Evolutionary conservation across 495 filamentous ascomycete species (phyloP), one percentile per base, ranked within the genome.

Genomic region (Hyaloscypha variabilis): DNA sequence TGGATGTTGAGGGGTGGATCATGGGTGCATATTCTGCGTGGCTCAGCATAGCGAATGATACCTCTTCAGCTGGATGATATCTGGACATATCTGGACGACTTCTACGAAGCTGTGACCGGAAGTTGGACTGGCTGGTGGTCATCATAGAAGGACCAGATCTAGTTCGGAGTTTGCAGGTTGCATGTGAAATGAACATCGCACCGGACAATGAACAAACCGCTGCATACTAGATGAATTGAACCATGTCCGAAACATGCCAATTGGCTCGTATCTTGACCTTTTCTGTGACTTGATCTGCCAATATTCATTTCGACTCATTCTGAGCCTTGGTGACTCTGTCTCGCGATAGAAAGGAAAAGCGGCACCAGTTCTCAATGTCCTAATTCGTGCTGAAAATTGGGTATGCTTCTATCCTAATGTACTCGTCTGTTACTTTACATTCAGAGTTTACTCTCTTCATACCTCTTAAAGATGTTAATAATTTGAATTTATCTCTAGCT

Each of bases 41-140:
- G 46, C 46, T 64, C 14, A 66, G 52, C 62, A 58, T 66, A 65
- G 29, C 31, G 39, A 69, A 66, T 62, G 58, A 63, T 58, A 63
- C 67, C 57, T 34, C 52, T 62, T 67, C 58, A 61, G 51, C 62
- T 54, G 26, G 50, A 51, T 0, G n/a, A 52, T 8, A 6, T 21
- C 11, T 25, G n/a, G n/a, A n/a, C n/a, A n/a, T n/a, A n/a, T 29
- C 23, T 62, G 19, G 24, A 49, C 57, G 42, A 60, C 10, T 57
- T 19, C 1, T 8, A 30, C 23, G 26, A 53, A 42, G 11, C n/a
- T 25, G 26, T 8, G 42, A 60, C 30, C 0, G 28, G 39, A 14
- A 46, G 10, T 17, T 46, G 39, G 39, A 46, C 17, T 46, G 21
- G 34, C 6, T 46, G 39, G 39, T 17, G 39, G 39, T 46, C 39